Evolutionary conservation across 1,139 yeast genomes (phyloP), one percentile per base, ranked within the genome.

Genomic region (Hemisphaericaspora lyxosophila): DNA sequence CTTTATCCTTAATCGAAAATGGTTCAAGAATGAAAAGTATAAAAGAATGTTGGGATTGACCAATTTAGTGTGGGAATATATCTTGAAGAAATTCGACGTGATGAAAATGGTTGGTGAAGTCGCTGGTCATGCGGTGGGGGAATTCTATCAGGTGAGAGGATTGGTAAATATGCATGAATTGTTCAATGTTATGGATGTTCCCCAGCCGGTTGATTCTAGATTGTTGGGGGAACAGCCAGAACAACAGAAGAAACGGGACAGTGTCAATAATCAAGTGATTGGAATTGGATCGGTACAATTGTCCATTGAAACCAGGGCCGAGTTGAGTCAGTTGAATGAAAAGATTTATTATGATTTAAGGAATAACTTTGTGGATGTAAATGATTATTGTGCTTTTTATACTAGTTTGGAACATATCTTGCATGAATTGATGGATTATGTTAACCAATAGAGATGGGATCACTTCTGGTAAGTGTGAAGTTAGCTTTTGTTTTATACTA

Each of bases 1-100:
- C 26, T 70, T 67, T 46, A 70, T 70, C 32, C 55, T 70, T 42
- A 70, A 69, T 45, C 45, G 74, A 18, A 70, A 70, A 47, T 70
- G 74, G 72, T 70, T 68, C 53, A 70, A 70, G 42, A 70, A 69
- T 45, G 75, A 70, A 47, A 70, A 70, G 51, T 70, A 70, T 48
- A 70, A 69, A 49, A 43, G 75, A 33, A 70, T 70, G 75, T 53
- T 70, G 20, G 60, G 72, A 7, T 54, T 70, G 22, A 67, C 75
- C 2, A 70, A 68, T 43, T 51, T 62, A 39, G 64, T 70, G 1
- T 70, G 76, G 76, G 74, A 70, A 46, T 69, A 57, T 44, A 64
- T 70, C 22, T 55, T 70, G 43, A 69, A 67, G 45, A 59, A 57
- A 36, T 66, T 60, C 44, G 57, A 61, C 23, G 63, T 69, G 5